Base-by-base conservation (phyloP, 139 green algal species). In the Diplosphaera chodatii region DNA sequence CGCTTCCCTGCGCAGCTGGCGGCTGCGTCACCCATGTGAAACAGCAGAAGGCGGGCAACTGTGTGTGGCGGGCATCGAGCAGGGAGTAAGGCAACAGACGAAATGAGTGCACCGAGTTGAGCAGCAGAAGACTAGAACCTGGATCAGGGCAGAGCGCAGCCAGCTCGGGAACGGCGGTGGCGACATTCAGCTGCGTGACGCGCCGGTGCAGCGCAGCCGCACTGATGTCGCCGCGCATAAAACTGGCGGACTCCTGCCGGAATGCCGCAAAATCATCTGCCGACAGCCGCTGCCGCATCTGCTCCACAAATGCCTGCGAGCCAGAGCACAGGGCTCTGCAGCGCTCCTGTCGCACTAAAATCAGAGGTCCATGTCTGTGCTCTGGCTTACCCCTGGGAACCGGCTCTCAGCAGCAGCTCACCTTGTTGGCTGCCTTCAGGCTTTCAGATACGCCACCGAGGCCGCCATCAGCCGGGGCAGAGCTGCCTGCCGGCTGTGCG, bases 341-440 rank as follows among this genome's bases (percentile, higher is more conserved):
- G 13, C 37, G 37, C 37, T 48, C 10, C 37, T 48, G n/a, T n/a
- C n/a, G n/a, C n/a, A n/a, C n/a, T n/a, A n/a, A n/a, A n/a, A 48
- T 48, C 37, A 48, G 8, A 48, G 37, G 37, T n/a, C n/a, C n/a
- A n/a, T n/a, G n/a, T n/a, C n/a, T n/a, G n/a, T n/a, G n/a, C n/a
- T n/a, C n/a, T n/a, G n/a, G n/a, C n/a, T n/a, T n/a, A n/a, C n/a
- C n/a, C n/a, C n/a, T n/a, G n/a, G n/a, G n/a, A n/a, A n/a, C n/a
- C n/a, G n/a, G n/a, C n/a, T n/a, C n/a, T n/a, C 37, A 48, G 37
- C 37, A 59, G 48, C 18, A 32, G 67, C 41, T 63, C 59, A 73
- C 40, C 41, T 76, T 79, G 73, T 93, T 93, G 28, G 88, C 86
- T 0, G 78, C 76, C 40, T 87, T 87, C 2, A 93, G 68, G 29